phyloP scores from a whole-genome alignment of 208 protist species.

The Trypanosoma theileri region DNA sequence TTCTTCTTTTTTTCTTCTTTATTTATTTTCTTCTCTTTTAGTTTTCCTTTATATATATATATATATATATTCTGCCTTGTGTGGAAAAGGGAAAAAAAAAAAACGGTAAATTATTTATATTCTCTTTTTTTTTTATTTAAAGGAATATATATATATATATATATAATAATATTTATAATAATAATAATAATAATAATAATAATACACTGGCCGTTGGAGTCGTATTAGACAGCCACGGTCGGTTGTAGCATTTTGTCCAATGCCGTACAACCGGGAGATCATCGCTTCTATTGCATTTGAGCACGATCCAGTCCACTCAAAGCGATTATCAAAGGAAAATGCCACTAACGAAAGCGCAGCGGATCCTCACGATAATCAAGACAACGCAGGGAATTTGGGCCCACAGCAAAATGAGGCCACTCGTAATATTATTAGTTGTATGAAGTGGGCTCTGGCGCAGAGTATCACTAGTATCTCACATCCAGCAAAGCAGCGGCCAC shows the following conservation, averaged over 20 bases:
- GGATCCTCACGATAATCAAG: slow-evolving; percentile 24
- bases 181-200: no score
- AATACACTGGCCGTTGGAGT: no score
- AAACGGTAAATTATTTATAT: neutral
- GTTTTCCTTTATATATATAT: slow-evolving; percentile 10
- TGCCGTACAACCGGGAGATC: slow-evolving; percentile 72
- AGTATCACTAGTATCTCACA: slow-evolving; percentile 83
- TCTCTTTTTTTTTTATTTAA: no score
- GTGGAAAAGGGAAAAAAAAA: neutral
- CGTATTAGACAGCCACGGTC: no score
- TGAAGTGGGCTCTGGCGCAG: slow-evolving; percentile 74
- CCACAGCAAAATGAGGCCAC: slow-evolving; percentile 45
- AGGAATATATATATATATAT: no score
- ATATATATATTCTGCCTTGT: neutral
- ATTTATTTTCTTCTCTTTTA: neutral
- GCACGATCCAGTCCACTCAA: neutral
- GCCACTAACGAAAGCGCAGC: slow-evolving; percentile 1
- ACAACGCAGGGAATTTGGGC: neutral
- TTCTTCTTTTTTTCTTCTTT: neutral
- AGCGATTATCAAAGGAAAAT: neutral
- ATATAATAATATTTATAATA: no score
- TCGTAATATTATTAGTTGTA: slow-evolving; percentile 68
- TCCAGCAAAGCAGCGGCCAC: slow-evolving; percentile 74
- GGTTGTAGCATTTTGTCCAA: neutral
- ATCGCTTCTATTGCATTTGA: slow-evolving; percentile 71